Conservation (phyloP, 2,329 filamentous ascomycete species). For the Aspergillus sp. region DNA sequence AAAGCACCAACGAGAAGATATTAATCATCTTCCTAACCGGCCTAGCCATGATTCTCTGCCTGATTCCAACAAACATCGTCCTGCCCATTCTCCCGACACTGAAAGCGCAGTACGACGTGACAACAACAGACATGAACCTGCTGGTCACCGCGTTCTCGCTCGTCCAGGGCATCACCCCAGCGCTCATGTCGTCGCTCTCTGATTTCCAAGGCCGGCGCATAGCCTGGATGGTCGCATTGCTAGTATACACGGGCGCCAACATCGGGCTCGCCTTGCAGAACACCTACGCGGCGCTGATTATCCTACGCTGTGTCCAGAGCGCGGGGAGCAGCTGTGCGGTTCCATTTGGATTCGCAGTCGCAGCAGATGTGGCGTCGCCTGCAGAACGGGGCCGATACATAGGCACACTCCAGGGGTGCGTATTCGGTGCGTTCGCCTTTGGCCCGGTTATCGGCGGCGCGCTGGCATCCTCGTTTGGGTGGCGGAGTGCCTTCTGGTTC, state of each 20-base stretch:
- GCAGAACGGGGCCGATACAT: conserved; percentile 73
- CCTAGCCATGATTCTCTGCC: background rate
- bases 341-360: conserved; percentile 69
- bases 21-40: background rate
- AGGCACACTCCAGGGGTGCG: conserved; percentile 59
- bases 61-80: background rate
- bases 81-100: background rate
- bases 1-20: background rate
- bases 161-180: background rate
- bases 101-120: background rate
- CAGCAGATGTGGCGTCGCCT: conserved; percentile 69
- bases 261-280: conserved; percentile 39
- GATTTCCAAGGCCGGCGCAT: background rate
- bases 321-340: conserved; percentile 65
- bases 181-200: background rate
- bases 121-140: background rate
- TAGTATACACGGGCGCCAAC: conserved; percentile 40
- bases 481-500: conserved; percentile 71
- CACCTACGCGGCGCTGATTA: conserved; percentile 34
- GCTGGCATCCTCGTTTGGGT: conserved; percentile 63
- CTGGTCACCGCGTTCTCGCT: background rate
- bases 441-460: conserved; percentile 65
- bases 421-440: conserved; percentile 52
- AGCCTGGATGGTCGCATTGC: background rate
- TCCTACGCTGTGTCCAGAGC: conserved; percentile 39